These are phyloP conservation scores for Auricularia cornea DNA, from an alignment of 768 basidiomycete species.

Conservation along the genomic window DNA sequence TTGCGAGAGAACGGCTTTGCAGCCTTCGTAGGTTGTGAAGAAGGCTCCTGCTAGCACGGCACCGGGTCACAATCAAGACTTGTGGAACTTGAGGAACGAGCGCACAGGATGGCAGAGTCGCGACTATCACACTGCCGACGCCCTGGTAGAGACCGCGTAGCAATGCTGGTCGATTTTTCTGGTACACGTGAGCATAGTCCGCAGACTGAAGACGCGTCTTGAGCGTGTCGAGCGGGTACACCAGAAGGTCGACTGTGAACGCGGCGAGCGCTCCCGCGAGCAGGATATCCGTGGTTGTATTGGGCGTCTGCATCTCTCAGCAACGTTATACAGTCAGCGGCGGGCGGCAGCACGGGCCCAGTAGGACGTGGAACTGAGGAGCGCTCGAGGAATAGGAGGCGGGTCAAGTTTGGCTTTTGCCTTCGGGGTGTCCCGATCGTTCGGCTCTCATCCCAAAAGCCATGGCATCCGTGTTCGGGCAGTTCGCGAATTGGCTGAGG, in stretches of 20 bases:
- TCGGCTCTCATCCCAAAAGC: neutral
- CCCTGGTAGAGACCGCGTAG: conserved; percentile 90
- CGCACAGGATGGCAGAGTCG: neutral
- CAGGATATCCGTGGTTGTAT: no score
- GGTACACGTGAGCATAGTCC: conserved; percentile 58
- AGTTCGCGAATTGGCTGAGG: conserved; percentile 78
- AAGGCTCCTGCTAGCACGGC: neutral
- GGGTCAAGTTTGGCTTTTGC: neutral
- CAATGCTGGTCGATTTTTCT: conserved; percentile 54
- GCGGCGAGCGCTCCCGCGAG: neutral
- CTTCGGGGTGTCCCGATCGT: neutral
- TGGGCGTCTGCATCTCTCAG: no score
- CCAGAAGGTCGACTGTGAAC: conserved; percentile 70
- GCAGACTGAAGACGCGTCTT: conserved; percentile 88
- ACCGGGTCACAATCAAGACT: neutral
- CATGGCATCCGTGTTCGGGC: conserved; percentile 60
- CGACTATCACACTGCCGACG: conserved; percentile 90
- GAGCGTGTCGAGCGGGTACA: conserved; percentile 94
- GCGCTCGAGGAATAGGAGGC: no score
- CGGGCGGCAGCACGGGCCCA: no score
- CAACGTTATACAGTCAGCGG: no score
- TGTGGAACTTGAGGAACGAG: neutral
- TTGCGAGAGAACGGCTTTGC: neutral
- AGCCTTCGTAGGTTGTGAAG: neutral
- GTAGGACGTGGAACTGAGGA: no score